phyloP scores from a whole-genome alignment of 2,329 filamentous ascomycete species.

The Paradendryphiella salina region DNA sequence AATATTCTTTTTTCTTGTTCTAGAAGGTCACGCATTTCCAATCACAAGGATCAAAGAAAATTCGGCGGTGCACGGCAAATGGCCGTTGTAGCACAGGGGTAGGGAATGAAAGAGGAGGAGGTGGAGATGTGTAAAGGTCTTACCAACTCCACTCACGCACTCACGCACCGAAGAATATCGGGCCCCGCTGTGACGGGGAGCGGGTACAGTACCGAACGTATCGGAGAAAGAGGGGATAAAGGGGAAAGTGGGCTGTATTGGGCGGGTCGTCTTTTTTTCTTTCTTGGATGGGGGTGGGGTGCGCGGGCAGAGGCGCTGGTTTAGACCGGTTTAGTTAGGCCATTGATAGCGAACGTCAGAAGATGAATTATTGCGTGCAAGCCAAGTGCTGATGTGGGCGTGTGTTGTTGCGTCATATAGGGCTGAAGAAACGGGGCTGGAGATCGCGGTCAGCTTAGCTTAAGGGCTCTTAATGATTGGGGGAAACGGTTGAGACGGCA shows the following conservation, averaged over 20 bases:
- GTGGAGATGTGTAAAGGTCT: too few relatives aligned
- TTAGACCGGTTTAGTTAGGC: background rate
- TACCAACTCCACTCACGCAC: background rate
- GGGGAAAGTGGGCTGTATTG: background rate
- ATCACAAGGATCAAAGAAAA: too few relatives aligned
- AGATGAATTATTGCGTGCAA: background rate
- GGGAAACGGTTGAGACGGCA: background rate
- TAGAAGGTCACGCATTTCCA: too few relatives aligned
- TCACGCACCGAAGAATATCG: background rate
- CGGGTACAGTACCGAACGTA: background rate
- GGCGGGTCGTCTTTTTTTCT: background rate
- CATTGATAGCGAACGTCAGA: background rate
- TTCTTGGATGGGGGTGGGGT: background rate
- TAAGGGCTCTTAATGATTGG: slow-evolving; percentile 1
- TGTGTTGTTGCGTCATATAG: slow-evolving; percentile 9
- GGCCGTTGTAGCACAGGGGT: too few relatives aligned
- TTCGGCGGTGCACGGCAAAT: too few relatives aligned
- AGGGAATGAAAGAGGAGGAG: too few relatives aligned
- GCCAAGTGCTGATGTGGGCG: background rate
- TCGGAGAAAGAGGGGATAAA: background rate
- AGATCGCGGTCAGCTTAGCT: background rate
- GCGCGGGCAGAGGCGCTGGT: background rate
- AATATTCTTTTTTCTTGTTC: too few relatives aligned
- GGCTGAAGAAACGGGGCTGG: slow-evolving; percentile 5
- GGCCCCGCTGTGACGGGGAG: background rate